Base-by-base conservation (phyloP, 208 protist species). In the Leishmania gerbilli region DNA sequence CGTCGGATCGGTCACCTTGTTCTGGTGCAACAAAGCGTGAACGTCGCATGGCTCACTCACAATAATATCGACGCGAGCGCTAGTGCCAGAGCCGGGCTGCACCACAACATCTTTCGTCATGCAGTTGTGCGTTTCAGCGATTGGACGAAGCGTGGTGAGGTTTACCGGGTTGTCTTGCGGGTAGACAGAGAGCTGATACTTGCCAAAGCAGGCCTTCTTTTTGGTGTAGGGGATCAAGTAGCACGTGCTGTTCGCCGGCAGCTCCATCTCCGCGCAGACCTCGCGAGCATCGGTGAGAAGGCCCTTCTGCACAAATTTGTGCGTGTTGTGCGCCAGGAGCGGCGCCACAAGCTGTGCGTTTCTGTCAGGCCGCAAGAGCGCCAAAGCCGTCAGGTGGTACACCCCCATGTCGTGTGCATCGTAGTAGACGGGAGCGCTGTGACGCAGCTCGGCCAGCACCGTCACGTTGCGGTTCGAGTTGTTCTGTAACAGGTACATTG, bases 401-500 rank as follows among this genome's bases (percentile, higher is more conserved):
- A 91, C 89, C 37, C 88, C 86, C 27, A 93, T 42, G 24, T 87
- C 87, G 49, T 96, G 90, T 11, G 79, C 79, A 47, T 95, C 91
- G 47, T 85, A 80, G 67, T 85, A 94, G 19, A 78, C 64, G 0
- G 93, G 91, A 2, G 84, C 74, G 53, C 74, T 87, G 81, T 94
- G 93, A 51, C 91, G 91, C 74, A 96, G 72, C 77, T 96, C 91
- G 0, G 87, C 83, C 40, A 96, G 79, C 51, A 96, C 88, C 5
- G 82, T 85, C 19, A 85, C 88, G 1, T 88, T 72, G n/a, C 90
- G 89, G 7, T 84, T 88, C 64, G 86, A 77, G 78, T 94, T 95
- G 84, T 96, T 96, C 83, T 96, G 91, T 55, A 96, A 78, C 31
- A 95, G 62, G 79, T 88, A 96, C 79, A 96, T 96, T 3, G 91